Evolutionary conservation across 1,284 basidiomycete genomes (phyloP), one percentile per base, ranked within the genome.

Genomic region (Tilletia horrida): DNA sequence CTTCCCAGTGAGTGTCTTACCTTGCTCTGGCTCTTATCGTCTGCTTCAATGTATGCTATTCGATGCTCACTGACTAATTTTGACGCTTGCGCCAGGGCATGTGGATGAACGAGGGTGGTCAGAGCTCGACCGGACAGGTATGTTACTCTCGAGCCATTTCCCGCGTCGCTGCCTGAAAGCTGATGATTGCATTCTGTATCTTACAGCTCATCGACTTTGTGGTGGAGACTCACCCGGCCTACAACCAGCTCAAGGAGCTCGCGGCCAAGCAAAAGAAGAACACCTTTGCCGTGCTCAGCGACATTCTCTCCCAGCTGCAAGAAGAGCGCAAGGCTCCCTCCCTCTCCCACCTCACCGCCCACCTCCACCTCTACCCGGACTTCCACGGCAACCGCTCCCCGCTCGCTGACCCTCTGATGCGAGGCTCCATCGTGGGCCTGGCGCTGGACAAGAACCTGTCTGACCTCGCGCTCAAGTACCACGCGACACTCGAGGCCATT

Each of bases 21-120:
- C n/a, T 40, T 40, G 35, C 35, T n/a, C 23, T 57, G 14, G 18
- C 27, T 18, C 13, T 25, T 35, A 6, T 18, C 44, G 21, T 89
- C 94, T 2, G 2, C 18, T 16, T 23, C 9, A 13, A n/a, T 18
- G n/a, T n/a, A n/a, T n/a, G n/a, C n/a, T n/a, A n/a, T n/a, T n/a
- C n/a, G n/a, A n/a, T n/a, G n/a, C n/a, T n/a, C n/a, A n/a, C n/a
- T n/a, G n/a, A n/a, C n/a, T n/a, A n/a, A n/a, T n/a, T n/a, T n/a
- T n/a, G 35, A 40, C 35, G 35, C 35, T 4, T 40, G 4, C 11
- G 35, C 3, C 29, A 59, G 55, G 55, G 76, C 70, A 74, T 81
- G 42, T 84, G 95, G 96, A 97, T 97, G 93, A 98, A 96, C 79
- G 95, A 98, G 84, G 95, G 95, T 48, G 95, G 95, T 0, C 95